Percentiles rank a stretch among this genome's conserved stretches.
Conservation (phyloP, 2,329 filamentous ascomycete species). For the Ascochyta rabiei region DNA sequence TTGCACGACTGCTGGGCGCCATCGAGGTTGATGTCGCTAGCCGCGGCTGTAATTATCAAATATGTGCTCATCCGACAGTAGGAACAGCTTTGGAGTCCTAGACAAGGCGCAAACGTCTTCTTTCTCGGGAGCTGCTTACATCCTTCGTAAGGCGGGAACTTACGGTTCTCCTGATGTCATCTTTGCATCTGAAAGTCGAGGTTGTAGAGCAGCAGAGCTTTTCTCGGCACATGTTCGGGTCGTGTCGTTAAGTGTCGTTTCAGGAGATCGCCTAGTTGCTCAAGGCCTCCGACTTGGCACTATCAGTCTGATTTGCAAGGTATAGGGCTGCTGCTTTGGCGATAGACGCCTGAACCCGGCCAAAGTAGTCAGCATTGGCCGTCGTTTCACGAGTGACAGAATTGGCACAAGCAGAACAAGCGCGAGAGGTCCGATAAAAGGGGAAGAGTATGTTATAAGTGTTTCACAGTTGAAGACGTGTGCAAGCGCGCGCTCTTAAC, state of each 20-base stretch:
- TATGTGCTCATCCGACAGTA: neutral
- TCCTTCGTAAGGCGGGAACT: neutral
- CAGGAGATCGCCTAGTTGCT: neutral
- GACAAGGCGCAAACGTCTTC: neutral
- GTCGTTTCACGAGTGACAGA: slow-evolving; percentile 8
- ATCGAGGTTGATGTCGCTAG: neutral
- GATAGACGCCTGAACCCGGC: neutral
- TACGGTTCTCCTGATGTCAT: neutral
- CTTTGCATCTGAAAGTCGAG: neutral
- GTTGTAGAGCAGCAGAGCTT: neutral
- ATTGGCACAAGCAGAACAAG: slow-evolving; percentile 6
- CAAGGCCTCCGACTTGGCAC: neutral
- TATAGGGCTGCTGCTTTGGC: neutral
- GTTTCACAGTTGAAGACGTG: neutral
- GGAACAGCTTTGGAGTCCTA: neutral
- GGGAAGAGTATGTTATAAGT: neutral
- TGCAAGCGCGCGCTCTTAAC: neutral
- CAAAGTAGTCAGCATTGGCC: neutral
- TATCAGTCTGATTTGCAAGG: slow-evolving; percentile 5
- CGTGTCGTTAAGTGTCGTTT: neutral
- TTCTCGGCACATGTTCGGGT: neutral
- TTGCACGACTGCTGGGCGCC: neutral
- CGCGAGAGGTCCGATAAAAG: neutral
- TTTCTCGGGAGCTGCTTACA: neutral
- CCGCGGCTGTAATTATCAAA: neutral